These are phyloP conservation scores for Maudiozyma serrabonitensis DNA, from an alignment of 805 yeast genomes.

Conservation along the genomic window DNA sequence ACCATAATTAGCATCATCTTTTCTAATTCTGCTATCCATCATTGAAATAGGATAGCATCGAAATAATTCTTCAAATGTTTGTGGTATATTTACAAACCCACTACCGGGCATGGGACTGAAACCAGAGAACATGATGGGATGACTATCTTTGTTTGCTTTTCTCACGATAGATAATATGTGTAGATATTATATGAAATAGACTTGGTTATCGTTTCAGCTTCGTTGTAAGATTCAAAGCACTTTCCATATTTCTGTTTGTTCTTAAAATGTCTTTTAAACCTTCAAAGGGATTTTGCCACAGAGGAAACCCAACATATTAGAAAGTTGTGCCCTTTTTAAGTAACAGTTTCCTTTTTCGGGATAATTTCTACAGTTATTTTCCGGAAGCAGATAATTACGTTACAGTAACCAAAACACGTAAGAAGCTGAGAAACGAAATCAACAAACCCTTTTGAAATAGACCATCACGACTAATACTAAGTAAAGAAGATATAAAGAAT, in stretches of 20 bases:
- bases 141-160: neutral
- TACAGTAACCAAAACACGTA: neutral
- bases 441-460: neutral
- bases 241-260: neutral
- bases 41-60: conserved; percentile 85
- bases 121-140: conserved; percentile 31
- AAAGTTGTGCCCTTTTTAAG: neutral
- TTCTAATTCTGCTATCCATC: conserved; percentile 70
- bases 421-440: neutral
- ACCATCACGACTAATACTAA: neutral
- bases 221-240: too few relatives aligned
- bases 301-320: neutral
- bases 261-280: neutral
- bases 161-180: too few relatives aligned
- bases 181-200: too few relatives aligned
- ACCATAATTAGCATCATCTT: conserved; percentile 79
- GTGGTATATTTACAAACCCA: conserved; percentile 28
- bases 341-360: too few relatives aligned
- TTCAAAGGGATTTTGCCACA: neutral
- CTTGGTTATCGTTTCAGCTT: too few relatives aligned
- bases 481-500: too few relatives aligned
- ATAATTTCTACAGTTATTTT: neutral
- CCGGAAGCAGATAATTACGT: neutral
- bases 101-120: conserved; percentile 19
- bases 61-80: conserved; percentile 71